A percentile compares a stretch with the other conserved stretches of the same genome.
Conservation (phyloP, 345 rosid species). For the Eucalyptus pauciflora region DNA sequence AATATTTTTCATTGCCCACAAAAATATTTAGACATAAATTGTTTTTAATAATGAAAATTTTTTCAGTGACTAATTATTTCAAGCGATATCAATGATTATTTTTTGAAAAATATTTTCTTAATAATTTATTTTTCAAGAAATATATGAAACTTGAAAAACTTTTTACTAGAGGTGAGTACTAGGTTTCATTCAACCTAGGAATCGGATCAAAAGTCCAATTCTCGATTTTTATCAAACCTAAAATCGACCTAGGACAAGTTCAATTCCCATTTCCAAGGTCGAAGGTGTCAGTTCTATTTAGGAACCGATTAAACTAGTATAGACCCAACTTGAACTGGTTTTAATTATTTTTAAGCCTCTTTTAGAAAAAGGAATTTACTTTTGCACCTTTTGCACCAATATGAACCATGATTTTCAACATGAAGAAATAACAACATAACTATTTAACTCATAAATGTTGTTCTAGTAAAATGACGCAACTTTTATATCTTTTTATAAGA, state of each 20-base stretch:
- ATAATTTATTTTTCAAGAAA: not conserved
- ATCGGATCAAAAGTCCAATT: not conserved
- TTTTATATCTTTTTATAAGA: not conserved
- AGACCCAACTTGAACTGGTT: too few relatives aligned
- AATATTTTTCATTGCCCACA: rapidly evolving
- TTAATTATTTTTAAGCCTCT: not conserved
- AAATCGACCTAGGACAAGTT: not conserved
- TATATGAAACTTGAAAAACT: rapidly evolving
- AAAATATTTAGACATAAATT: not conserved
- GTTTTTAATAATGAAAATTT: rapidly evolving
- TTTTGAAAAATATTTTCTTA: too few relatives aligned
- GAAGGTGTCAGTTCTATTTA: not conserved
- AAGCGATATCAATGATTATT: not conserved
- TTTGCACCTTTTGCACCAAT: not conserved
- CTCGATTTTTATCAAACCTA: not conserved
- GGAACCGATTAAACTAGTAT: not conserved
- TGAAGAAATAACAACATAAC: not conserved
- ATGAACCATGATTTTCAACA: not conserved
- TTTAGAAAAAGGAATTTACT: not conserved
- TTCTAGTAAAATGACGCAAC: not conserved
- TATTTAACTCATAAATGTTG: not conserved
- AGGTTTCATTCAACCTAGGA: not conserved
- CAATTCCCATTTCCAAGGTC: not conserved
- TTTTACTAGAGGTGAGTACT: not conserved
- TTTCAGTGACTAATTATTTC: rapidly evolving